These are phyloP conservation scores for Boletus subcaerulescens DNA, from an alignment of 768 basidiomycete genomes.

Conservation along the genomic window DNA sequence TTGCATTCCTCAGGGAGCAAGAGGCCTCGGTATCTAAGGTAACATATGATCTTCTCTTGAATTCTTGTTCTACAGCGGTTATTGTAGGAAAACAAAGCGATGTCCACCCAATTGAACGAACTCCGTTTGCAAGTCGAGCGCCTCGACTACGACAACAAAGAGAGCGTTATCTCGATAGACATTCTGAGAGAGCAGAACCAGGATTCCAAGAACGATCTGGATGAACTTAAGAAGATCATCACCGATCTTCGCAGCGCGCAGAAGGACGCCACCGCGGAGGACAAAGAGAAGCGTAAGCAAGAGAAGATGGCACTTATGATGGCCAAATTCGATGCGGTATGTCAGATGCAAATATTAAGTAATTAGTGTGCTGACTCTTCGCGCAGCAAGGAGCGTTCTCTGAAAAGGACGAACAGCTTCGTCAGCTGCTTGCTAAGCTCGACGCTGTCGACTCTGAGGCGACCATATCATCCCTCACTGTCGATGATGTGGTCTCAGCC, in stretches of 20 bases:
- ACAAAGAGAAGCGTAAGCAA: conserved; percentile 98
- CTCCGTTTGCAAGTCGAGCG: conserved; percentile 88
- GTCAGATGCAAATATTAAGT: conserved; percentile 26
- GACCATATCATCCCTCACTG: conserved; percentile 53
- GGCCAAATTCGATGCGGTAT: conserved; percentile 95
- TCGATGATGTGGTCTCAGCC: conserved; percentile 78
- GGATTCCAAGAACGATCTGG: conserved; percentile 83
- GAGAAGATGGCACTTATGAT: conserved; percentile 99
- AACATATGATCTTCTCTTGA: conserved; percentile 12
- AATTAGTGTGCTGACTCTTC: conserved; percentile 3
- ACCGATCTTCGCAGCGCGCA: conserved; percentile 76
- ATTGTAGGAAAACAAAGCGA: conserved; percentile 84
- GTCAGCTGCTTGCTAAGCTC: conserved; percentile 78
- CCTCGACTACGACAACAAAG: conserved; percentile 94
- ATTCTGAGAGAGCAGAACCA: conserved; percentile 92
- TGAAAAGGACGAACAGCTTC: conserved; percentile 92
- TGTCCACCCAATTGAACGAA: conserved; percentile 92
- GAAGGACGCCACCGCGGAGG: conserved; percentile 85
- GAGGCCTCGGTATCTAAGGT: conserved; percentile 78
- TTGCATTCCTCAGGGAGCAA: conserved; percentile 88
- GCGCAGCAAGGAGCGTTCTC: conserved; percentile 86
- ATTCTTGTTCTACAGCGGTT: conserved; percentile 7
- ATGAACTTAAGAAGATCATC: conserved; percentile 81
- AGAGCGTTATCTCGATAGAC: conserved; percentile 87
- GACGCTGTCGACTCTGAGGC: conserved; percentile 71